phyloP scores from a whole-genome alignment of 2,329 filamentous ascomycete genomes.

The Neonectria coccinea region DNA sequence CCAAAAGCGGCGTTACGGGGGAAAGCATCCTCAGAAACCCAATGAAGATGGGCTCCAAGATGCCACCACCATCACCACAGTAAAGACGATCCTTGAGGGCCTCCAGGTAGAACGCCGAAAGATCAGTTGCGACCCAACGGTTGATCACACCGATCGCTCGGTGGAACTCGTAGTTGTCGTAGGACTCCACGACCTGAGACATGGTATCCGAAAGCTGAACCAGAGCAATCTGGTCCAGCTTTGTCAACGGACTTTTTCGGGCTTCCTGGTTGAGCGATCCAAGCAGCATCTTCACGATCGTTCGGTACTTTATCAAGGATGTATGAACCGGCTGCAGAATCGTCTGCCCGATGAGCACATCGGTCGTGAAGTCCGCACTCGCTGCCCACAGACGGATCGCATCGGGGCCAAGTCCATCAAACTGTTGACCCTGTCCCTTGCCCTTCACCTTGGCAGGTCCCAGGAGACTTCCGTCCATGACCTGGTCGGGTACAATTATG shows the following conservation, averaged over 20 bases:
- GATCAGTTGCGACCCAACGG: constrained; percentile 82
- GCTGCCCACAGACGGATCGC: constrained; percentile 91
- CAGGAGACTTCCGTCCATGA: constrained; percentile 85
- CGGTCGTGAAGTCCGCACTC: constrained; percentile 89
- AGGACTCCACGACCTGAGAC: constrained; percentile 72
- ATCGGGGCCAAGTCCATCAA: constrained; percentile 85
- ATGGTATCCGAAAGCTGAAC: constrained; percentile 77
- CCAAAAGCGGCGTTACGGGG: constrained; percentile 83
- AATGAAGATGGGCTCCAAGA: constrained; percentile 74
- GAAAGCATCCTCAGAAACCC: constrained; percentile 82
- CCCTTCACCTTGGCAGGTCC: constrained; percentile 74
- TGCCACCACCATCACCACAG: constrained; percentile 77
- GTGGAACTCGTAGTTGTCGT: constrained; percentile 83
- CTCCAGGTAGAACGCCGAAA: constrained; percentile 96
- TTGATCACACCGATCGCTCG: constrained; percentile 80
- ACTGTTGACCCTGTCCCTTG: constrained; percentile 58
- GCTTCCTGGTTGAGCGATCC: constrained; percentile 75
- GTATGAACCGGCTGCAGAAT: constrained; percentile 82
- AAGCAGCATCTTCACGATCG: constrained; percentile 90
- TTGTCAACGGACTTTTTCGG: constrained; percentile 63
- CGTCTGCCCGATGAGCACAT: constrained; percentile 83
- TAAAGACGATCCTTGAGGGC: constrained; percentile 92
- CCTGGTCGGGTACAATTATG: constrained; percentile 80
- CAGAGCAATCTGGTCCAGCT: constrained; percentile 80
- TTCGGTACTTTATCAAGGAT: constrained; percentile 85